Evolutionary conservation across 2,329 filamentous ascomycete genomes (phyloP).

Genomic region (Onygenales sp.): DNA sequence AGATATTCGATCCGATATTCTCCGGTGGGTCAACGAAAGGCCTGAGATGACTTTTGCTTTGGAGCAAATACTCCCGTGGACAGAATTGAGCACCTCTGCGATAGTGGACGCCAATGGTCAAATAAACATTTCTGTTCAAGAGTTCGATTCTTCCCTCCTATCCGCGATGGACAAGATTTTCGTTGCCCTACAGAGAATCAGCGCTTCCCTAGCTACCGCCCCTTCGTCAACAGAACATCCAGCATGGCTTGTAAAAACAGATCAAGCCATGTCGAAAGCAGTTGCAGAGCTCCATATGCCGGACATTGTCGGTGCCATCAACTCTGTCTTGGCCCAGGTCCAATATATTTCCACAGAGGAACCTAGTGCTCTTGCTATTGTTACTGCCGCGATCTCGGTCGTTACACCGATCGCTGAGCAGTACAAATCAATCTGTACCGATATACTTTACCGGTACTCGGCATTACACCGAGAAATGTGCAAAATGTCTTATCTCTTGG

Average conservation of each 20-base stretch:
- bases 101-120: slow-evolving; percentile 7
- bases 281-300: slow-evolving; percentile 51
- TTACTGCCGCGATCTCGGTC: slow-evolving; percentile 50
- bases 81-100: slow-evolving; percentile 26
- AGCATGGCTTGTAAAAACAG: slow-evolving; percentile 53
- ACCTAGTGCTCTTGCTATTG: slow-evolving; percentile 32
- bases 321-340: slow-evolving; percentile 37
- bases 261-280: slow-evolving; percentile 43
- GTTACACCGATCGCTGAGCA: slow-evolving; percentile 64
- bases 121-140: slow-evolving; percentile 22
- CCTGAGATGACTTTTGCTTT: slow-evolving; percentile 57
- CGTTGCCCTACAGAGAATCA: slow-evolving; percentile 66
- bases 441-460: slow-evolving; percentile 49
- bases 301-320: slow-evolving; percentile 42
- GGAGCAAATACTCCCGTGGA: slow-evolving; percentile 58
- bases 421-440: slow-evolving; percentile 55
- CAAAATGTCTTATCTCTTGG: slow-evolving; percentile 65
- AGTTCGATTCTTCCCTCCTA: slow-evolving; percentile 51
- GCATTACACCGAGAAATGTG: slow-evolving; percentile 61
- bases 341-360: slow-evolving; percentile 37
- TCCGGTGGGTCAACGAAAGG: slow-evolving; percentile 34
- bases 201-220: slow-evolving; percentile 45
- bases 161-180: slow-evolving; percentile 65
- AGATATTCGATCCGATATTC: slow-evolving; percentile 32
- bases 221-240: slow-evolving; percentile 52